A percentile compares a stretch with the other conserved stretches of the same genome.
These are phyloP conservation scores for Solanum habrochaites DNA, from an alignment of 257 asterid genomes.

Conservation along the genomic window DNA sequence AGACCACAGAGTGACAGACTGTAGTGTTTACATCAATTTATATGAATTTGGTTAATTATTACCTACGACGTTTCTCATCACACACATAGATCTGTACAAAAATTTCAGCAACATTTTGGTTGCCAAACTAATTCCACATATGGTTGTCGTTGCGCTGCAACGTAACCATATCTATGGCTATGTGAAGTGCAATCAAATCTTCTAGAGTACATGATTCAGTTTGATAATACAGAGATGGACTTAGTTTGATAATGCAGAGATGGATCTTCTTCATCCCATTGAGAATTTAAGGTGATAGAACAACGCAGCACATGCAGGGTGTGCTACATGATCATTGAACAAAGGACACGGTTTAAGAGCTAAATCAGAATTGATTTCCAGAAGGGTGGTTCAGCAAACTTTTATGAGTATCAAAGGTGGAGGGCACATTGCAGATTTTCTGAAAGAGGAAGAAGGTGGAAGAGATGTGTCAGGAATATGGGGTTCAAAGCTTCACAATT, in stretches of 20 bases:
- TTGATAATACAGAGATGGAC: neutral
- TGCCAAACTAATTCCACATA: neutral
- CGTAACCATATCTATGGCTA: neutral
- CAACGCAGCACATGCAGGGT: neutral
- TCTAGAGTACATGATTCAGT: neutral
- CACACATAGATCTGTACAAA: neutral
- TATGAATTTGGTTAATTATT: neutral
- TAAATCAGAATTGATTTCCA: neutral
- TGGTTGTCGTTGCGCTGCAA: neutral
- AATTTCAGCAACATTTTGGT: neutral
- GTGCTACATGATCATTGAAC: neutral
- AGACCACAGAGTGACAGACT: neutral
- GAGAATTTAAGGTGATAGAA: neutral
- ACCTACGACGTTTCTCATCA: neutral
- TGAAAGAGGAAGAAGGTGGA: neutral
- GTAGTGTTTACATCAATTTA: neutral
- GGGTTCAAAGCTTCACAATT: neutral
- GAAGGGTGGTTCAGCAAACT: neutral
- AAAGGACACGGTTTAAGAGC: neutral
- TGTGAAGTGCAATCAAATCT: neutral
- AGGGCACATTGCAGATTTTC: neutral
- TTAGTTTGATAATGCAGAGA: neutral
- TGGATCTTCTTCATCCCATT: neutral
- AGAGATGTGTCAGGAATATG: neutral
- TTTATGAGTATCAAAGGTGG: neutral